Evolutionary conservation across 257 asterid genomes (phyloP), one percentile per base, ranked within the genome.

Genomic region (Petunia axillaris): DNA sequence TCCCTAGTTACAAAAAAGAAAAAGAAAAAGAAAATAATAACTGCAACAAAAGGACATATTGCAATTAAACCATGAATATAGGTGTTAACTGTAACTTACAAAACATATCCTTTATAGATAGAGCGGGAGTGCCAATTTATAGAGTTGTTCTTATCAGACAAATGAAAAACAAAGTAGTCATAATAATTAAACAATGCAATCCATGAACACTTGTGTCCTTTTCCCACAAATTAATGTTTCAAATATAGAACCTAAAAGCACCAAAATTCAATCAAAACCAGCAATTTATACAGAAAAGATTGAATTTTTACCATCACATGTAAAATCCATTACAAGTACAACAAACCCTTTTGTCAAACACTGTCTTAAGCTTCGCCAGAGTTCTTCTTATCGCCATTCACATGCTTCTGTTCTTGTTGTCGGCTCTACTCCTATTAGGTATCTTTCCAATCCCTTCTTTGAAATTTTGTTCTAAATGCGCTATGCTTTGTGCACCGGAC

Each of bases 291-390:
- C 52, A 36, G 75, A 54, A 78, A 88, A 82, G 82, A 60, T 79
- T 37, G 73, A 83, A 15, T 38, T 83, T 77, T 85, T 90, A 66
- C 92, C 97, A n/a, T 79, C 81, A 57, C 85, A 86, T 68, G 96
- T 87, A 85, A 80, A 87, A 40, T 75, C 82, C 82, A 94, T 96
- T 65, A 88, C 95, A 5, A 96, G 99, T 91, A 88, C 97, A 25
- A 86, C 98, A 38, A 96, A 96, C 89, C 92, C 92, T 73, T 94
- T 93, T 82, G 93, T 96, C 6, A 96, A 96, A 77, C 99, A 94
- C 86, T 96, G 99, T 52, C 85, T 93, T 64, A 96, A 93, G 90
- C 94, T 96, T 79, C 97, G 97, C 2, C 91, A 85, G 54, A 92
- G 90, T 86, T 90, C 97, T 77, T 87, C 98, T 71, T 93, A 93